Evolutionary conservation across 352 stramenopile genomes (phyloP), one percentile per base, ranked within the genome.

Genomic region (Aphanomyces cochlioides): DNA sequence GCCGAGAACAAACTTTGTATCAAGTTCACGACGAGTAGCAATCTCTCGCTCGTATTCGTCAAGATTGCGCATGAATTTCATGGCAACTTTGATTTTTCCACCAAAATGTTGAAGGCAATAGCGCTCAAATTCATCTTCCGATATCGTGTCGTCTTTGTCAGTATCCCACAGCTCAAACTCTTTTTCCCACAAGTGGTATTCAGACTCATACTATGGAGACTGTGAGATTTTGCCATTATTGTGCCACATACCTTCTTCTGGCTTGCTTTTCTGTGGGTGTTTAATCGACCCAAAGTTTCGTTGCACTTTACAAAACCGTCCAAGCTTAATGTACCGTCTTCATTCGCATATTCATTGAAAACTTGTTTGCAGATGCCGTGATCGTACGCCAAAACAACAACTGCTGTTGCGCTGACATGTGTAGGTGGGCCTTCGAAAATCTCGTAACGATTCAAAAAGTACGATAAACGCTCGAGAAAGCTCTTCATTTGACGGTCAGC

Each of bases 361-460:
- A 63, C 34, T 38, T 63, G 56, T n/a, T 15, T n/a, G 15, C 38
- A 63, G 28, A 63, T 21, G 21, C 36, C 19, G 28, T 63, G 38
- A 38, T 63, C 56, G 8, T 21, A 41, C 28, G 56, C 56, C 5
- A 41, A 41, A 8, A 63, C 36, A 13, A 63, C 36, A 8, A 63
- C 28, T 0, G 56, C 21, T 8, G 19, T 63, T 7, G n/a, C 6
- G 45, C 56, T 63, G 17, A 17, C 8, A 38, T 63, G 56, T 17
- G 45, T 13, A 13, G 56, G 56, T 1, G 56, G 56, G 34, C 56
- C 56, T 12, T 21, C 28, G 56, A 41, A 40, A 3, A 63, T 17
- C 28, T 63, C 56, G 56, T 63, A 63, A 8, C 56, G 56, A 7
- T 38, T 38, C 12, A 34, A 63, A 63, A 63, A 45, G 13, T 41